Evolutionary conservation across 2,329 filamentous ascomycete genomes (phyloP), one percentile per base, ranked within the genome.

Genomic region (Aureobasidium sp.): DNA sequence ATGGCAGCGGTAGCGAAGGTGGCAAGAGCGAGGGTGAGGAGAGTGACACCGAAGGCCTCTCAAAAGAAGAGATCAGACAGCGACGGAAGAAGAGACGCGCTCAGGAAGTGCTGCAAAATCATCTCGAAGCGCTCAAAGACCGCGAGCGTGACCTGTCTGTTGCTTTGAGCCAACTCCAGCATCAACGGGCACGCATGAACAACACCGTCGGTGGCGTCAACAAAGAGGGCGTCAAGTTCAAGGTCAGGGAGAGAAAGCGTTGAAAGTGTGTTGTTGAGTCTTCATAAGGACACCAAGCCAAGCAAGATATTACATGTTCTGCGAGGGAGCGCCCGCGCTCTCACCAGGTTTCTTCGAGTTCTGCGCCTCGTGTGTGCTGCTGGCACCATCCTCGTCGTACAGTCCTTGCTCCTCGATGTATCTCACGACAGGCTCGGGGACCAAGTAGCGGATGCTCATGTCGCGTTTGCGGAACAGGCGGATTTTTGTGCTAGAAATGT

Each of bases 401-500:
- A 75, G 64, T 47, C 66, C 67, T 62, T 74, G 65, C 39, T 70
- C 69, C 53, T 75, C 73, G 63, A 75, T 75, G 65, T 75, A 75
- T 42, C 86, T 78, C 61, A 91, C 88, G 51, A 93, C 89, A 3
- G 85, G 84, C 45, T 86, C 83, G 0, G 90, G 90, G 37, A 90
- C 86, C 32, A 85, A 71, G 70, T 92, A 93, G 65, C 89, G 84
- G 53, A 95, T 89, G 67, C 87, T 91, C 86, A 94, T 89, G 66
- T 91, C 85, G 69, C 88, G 82, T 69, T 88, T 84, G 37, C 92
- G 74, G 71, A 95, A 90, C 3, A 95, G 78, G 45, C 92, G 85
- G 64, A 96, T 92, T 77, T 96, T 86, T 63, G 84, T 86, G 65
- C 87, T 91, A 69, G 87, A 91, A 63, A 94, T 87, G 68, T 94